A percentile compares a stretch with the other conserved stretches of the same genome.
phyloP scores from a whole-genome alignment of 1,284 basidiomycete species.

The Sutorius eximius region DNA sequence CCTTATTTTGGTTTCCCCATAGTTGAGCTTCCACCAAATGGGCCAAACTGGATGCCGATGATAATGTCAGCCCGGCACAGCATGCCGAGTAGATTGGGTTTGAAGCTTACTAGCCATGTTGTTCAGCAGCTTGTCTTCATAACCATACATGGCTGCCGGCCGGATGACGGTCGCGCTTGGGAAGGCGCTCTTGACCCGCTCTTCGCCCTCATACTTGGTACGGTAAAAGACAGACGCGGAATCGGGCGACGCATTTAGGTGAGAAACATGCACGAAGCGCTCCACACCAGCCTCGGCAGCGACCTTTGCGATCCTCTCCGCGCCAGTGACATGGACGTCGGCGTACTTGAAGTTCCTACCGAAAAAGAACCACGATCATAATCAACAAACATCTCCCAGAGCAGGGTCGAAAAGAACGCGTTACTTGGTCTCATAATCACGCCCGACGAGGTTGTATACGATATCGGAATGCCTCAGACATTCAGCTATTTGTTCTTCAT shows the following conservation, averaged over 20 bases:
- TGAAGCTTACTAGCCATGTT: slow-evolving; percentile 80
- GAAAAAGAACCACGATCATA: slow-evolving; percentile 18
- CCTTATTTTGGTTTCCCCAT: slow-evolving; percentile 82
- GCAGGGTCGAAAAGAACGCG: slow-evolving; percentile 15
- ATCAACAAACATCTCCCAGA: slow-evolving; percentile 10
- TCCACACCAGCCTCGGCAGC: slow-evolving; percentile 78
- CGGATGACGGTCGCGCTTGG: slow-evolving; percentile 88
- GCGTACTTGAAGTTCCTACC: slow-evolving; percentile 81
- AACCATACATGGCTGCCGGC: slow-evolving; percentile 85
- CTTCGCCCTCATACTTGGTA: slow-evolving; percentile 90
- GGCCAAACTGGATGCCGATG: slow-evolving; percentile 66
- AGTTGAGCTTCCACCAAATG: slow-evolving; percentile 94
- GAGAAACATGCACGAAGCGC: slow-evolving; percentile 92
- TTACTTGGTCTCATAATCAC: slow-evolving; percentile 76
- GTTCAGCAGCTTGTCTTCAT: slow-evolving; percentile 94
- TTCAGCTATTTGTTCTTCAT: slow-evolving; percentile 78
- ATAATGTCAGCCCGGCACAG: slow-evolving; percentile 21
- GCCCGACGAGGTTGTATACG: slow-evolving; percentile 43
- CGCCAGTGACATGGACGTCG: slow-evolving; percentile 80
- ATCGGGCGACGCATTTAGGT: slow-evolving; percentile 84
- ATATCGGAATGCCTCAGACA: slow-evolving; percentile 95
- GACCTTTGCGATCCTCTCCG: slow-evolving; percentile 79
- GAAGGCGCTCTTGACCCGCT: slow-evolving; percentile 83
- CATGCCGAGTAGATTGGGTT: slow-evolving; percentile 2
- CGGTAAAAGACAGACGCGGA: slow-evolving; percentile 87